Base-by-base conservation (phyloP, 371 early-diverging fungal species). In the Apophysomyces trapeziformis region DNA sequence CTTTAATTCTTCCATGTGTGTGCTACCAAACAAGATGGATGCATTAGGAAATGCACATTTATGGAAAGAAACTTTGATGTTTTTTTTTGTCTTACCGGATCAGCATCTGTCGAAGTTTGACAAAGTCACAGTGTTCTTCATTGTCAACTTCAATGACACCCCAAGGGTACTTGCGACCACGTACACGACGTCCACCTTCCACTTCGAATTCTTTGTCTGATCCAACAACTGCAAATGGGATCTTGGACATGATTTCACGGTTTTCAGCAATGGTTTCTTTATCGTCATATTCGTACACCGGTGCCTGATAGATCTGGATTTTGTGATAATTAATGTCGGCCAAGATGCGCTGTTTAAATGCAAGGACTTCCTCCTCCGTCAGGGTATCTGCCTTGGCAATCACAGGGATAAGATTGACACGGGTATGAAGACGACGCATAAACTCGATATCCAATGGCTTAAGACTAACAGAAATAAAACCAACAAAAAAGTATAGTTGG, bases 381-480 rank as follows among this genome's bases (percentile, higher is more conserved):
- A 99, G 84, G 50, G 96, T 98, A 73, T 99, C 99, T 14, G 97
- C 90, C 75, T 99, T 98, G 70, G 99, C 95, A 73, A 99, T 96
- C 41, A 99, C 93, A 14, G 99, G 99, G 70, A 99, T 95, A 68
- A 99, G 85, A 81, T 99, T 99, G 73, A 97, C 97, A 71, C 93
- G 89, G 54, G 93, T 92, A 68, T 94, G 94, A 58, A 99, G 84
- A 66, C 91, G 88, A 82, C 92, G 90, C 96, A 99, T 97, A 73
- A 97, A 96, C 77, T 96, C 96, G 66, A 99, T 90, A 71, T 99
- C 99, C 26, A 97, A 72, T 32, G 95, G 94, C 76, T 95, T 94
- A 73, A 97, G 87, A 7, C 85, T 83, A 13, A 8, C 32, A 26
- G 3, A 26, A 2, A 3, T 26, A 68, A 67, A 13, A 13, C 41